Base-by-base conservation (phyloP, 164 flowering plant species). In the Stephania yunnanensis region DNA sequence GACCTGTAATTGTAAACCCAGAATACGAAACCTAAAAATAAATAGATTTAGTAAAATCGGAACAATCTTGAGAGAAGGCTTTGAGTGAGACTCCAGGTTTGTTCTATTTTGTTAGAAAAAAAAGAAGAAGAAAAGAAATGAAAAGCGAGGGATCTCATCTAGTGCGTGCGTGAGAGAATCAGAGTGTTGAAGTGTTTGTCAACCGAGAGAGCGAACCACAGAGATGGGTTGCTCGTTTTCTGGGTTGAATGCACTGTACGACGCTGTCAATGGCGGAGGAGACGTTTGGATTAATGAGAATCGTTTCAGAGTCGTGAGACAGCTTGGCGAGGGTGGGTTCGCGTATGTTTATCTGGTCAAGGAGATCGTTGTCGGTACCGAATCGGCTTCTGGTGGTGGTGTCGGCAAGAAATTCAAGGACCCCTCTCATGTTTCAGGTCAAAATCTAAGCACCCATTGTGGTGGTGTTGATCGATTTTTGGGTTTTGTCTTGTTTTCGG, bases 271-370 rank as follows among this genome's bases (percentile, higher is more conserved):
- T 78, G 95, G 93, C 1, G 96, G 91, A n/a, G 99, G 92, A 8
- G 98, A 95, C 77, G 99, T 95, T 53, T 95, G 99, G 99, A 95
- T 95, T 91, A 95, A 95, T 73, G 97, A 95, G 82, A 95, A 91
- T 80, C 82, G 98, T 68, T 95, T 88, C 85, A 88, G 88, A 86
- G 85, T 95, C 82, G 69, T 93, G 65, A 84, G 92, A 86, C 99
- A 90, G 84, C 91, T 95, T 30, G 98, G 98, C 0, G 99, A 93
- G 82, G 99, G 98, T 71, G 99, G 97, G 2, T 91, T 93, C 75
- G 98, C 98, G 7, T 92, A 72, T 68, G 97, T 95, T 44, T 95
- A 46, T 63, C 84, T 95, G 17, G 98, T 95, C 68, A 92, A 92
- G 80, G 98, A 95, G 81, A 76, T 92, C 4, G 42, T 36, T 36